A percentile compares a stretch with the other conserved stretches of the same genome.
Conservation (phyloP, 1,139 yeast genomes). For the Geotrichum australiense region DNA sequence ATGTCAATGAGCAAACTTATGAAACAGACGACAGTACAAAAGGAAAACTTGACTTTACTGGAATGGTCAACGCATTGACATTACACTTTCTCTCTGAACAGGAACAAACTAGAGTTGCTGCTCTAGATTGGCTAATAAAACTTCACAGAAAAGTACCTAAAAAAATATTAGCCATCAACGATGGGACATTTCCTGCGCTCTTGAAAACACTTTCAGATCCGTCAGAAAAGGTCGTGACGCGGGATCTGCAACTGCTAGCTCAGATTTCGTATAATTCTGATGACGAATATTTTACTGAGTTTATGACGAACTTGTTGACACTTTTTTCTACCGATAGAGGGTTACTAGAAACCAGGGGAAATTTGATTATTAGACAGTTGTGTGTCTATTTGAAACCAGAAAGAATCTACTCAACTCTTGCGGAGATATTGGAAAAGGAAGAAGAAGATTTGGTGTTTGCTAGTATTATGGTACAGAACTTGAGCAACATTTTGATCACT, state of each 20-base stretch:
- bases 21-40: conserved; percentile 10
- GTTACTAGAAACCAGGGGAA: conserved; percentile 64
- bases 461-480: conserved; percentile 74
- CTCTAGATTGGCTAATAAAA: conserved; percentile 86
- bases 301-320: conserved; percentile 63
- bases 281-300: conserved; percentile 69
- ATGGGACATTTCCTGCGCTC: conserved; percentile 67
- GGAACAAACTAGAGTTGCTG: conserved; percentile 76
- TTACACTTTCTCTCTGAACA: conserved; percentile 60
- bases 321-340: conserved; percentile 63
- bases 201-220: conserved; percentile 80
- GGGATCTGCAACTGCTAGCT: conserved; percentile 69
- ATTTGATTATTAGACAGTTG: conserved; percentile 74
- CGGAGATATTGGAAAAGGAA: conserved; percentile 61
- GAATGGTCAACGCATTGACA: conserved; percentile 55
- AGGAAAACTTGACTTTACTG: conserved; percentile 44
- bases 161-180: conserved; percentile 49
- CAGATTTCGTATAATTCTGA: conserved; percentile 72
- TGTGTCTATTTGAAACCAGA: conserved; percentile 80
- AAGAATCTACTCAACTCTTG: conserved; percentile 71
- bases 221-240: conserved; percentile 74
- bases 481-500: conserved; percentile 82
- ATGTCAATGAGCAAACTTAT: conserved; percentile 16
- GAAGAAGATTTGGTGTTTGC: conserved; percentile 64
- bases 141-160: conserved; percentile 69